Percentiles rank a stretch among this genome's conserved stretches.
Evolutionary conservation across 306 rosid genomes (phyloP).

Genomic region (Prunus fruticosa): DNA sequence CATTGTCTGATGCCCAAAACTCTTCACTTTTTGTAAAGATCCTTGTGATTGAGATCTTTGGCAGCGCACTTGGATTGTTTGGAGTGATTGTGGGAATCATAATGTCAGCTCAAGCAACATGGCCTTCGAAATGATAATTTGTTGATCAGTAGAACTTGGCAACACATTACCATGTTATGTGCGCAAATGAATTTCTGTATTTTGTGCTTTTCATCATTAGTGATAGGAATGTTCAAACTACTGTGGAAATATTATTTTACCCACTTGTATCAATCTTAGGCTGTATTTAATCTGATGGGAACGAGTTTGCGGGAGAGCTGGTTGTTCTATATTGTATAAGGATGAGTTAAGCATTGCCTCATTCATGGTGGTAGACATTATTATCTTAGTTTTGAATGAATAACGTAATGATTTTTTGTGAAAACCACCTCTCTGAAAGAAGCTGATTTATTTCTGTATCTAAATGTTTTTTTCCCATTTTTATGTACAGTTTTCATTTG

Average conservation of each 20-base stretch:
- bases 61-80: conserved; percentile 93
- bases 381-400: conserved; percentile 5
- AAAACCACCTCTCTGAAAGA: background rate
- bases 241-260: conserved; percentile 12
- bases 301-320: background rate
- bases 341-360: conserved; percentile 6
- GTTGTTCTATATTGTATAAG: conserved; percentile 1
- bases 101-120: conserved; percentile 98
- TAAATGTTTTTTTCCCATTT: background rate
- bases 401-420: background rate
- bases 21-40: conserved; percentile 94
- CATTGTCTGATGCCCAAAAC: conserved; percentile 97
- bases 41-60: conserved; percentile 96
- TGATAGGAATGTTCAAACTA: conserved; percentile 13
- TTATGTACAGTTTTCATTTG: background rate
- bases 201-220: background rate
- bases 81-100: conserved; percentile 97
- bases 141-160: background rate
- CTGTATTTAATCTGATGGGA: conserved; percentile 15
- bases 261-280: conserved; percentile 19
- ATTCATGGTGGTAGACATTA: background rate
- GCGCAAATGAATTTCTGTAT: background rate
- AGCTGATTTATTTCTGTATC: background rate
- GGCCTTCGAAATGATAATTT: conserved; percentile 62
- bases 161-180: background rate